phyloP scores from a whole-genome alignment of 1,139 yeast species.

The Debaryomyces coudertii region DNA sequence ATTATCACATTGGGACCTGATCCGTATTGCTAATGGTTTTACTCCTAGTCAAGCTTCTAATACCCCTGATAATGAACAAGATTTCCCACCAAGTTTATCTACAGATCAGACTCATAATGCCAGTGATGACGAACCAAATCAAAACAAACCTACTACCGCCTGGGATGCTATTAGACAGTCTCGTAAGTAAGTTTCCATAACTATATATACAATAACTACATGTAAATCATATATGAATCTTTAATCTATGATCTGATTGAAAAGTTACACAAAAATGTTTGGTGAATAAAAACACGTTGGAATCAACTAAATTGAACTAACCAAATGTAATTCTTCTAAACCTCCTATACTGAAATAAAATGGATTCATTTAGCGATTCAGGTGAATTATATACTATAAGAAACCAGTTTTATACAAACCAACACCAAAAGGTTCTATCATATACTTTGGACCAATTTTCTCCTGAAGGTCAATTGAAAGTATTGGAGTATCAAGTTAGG shows the following conservation, averaged over 20 bases:
- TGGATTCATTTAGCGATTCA: slow-evolving; percentile 46
- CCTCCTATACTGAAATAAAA: slow-evolving; percentile 15
- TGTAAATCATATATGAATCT: not conserved
- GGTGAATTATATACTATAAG: slow-evolving; percentile 48
- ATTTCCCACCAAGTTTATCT: slow-evolving; percentile 2
- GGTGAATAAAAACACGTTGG: slow-evolving; percentile 11
- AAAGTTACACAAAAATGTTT: slow-evolving; percentile 11
- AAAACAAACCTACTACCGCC: slow-evolving; percentile 14
- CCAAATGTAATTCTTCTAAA: not conserved
- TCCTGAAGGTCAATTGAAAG: slow-evolving; percentile 40
- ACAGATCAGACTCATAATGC: not conserved
- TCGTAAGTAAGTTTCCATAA: not conserved
- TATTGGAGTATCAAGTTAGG: slow-evolving; percentile 47
- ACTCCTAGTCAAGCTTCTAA: slow-evolving; percentile 11
- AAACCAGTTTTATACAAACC: slow-evolving; percentile 52
- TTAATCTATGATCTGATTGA: not conserved
- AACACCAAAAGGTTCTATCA: slow-evolving; percentile 41
- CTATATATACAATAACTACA: not conserved
- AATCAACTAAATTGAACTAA: slow-evolving; percentile 2
- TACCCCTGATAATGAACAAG: slow-evolving; percentile 1
- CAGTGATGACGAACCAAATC: not conserved
- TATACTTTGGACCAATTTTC: slow-evolving; percentile 40
- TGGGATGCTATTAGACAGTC: slow-evolving; percentile 22
- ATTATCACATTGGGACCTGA: slow-evolving; percentile 36
- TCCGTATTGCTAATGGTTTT: slow-evolving; percentile 36